Evolutionary conservation across 164 flowering plant genomes (phyloP).

Genomic region (Platanus orientalis): DNA sequence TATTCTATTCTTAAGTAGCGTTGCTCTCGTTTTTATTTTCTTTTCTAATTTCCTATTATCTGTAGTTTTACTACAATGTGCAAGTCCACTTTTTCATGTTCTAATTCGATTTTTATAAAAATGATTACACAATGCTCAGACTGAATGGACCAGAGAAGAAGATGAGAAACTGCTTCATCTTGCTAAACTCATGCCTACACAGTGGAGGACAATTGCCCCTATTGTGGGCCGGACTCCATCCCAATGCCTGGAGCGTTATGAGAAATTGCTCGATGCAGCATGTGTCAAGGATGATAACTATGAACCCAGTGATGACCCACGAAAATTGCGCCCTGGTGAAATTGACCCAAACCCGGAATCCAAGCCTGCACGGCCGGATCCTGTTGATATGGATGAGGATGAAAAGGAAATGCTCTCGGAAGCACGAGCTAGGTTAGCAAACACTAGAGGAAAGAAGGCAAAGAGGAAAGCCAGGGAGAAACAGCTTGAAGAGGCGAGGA

Average conservation of each 20-base stretch:
- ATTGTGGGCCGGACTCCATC: slow-evolving; percentile 91
- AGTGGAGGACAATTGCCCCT: slow-evolving; percentile 98
- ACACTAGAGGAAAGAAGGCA: slow-evolving; percentile 96
- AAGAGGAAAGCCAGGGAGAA: slow-evolving; percentile 97
- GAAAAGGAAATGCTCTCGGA: slow-evolving; percentile 99
- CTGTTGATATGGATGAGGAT: slow-evolving; percentile 99
- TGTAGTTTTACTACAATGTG: background rate
- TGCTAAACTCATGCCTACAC: slow-evolving; percentile 97
- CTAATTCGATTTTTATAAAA: background rate
- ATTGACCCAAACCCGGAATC: slow-evolving; percentile 98
- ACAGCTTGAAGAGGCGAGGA: slow-evolving; percentile 97
- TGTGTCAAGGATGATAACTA: slow-evolving; percentile 92
- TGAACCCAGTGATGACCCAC: slow-evolving; percentile 88
- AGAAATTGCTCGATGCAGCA: slow-evolving; percentile 96
- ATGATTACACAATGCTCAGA: slow-evolving; percentile 36
- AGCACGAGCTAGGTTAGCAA: slow-evolving; percentile 92
- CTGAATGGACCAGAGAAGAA: slow-evolving; percentile 99
- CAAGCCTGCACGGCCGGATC: slow-evolving; percentile 98
- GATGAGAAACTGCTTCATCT: slow-evolving; percentile 97
- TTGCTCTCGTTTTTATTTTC: too few relatives aligned
- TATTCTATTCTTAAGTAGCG: too few relatives aligned
- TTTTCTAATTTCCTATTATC: too few relatives aligned
- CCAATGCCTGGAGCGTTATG: slow-evolving; percentile 95
- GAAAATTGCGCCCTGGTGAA: slow-evolving; percentile 94
- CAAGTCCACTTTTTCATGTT: background rate